Percentiles rank a stretch among this genome's conserved stretches.
Evolutionary conservation across 1,139 yeast genomes (phyloP).

Genomic region (Saccharomyces hybrid): DNA sequence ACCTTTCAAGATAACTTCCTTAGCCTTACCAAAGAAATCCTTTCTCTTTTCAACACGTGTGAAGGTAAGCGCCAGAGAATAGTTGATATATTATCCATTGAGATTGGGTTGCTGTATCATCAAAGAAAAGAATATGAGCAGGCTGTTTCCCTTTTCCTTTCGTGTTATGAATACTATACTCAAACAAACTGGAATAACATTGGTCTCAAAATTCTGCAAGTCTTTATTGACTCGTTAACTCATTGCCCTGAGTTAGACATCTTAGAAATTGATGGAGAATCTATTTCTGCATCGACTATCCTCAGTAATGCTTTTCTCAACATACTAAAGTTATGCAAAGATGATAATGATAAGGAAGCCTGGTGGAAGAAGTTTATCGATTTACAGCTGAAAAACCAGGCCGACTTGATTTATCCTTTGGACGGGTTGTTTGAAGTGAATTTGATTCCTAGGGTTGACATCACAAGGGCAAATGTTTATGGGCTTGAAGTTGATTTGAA

Average conservation of each 20-base stretch:
- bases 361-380: slow-evolving; percentile 27
- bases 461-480: slow-evolving; percentile 18
- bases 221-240: slow-evolving; percentile 63
- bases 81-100: slow-evolving; percentile 67
- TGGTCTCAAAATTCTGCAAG: slow-evolving; percentile 55
- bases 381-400: slow-evolving; percentile 11
- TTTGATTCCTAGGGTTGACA: slow-evolving; percentile 5
- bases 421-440: slow-evolving; percentile 19
- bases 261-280: slow-evolving; percentile 22
- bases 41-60: slow-evolving; percentile 16
- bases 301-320: slow-evolving; percentile 27
- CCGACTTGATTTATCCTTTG: slow-evolving; percentile 19
- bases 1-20: slow-evolving; percentile 29
- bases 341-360: slow-evolving; percentile 12
- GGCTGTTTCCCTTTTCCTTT: slow-evolving; percentile 56
- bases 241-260: slow-evolving; percentile 17
- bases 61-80: slow-evolving; percentile 41
- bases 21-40: slow-evolving; percentile 18
- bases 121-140: slow-evolving; percentile 49
- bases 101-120: slow-evolving; percentile 64
- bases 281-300: slow-evolving; percentile 21
- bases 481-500: slow-evolving; percentile 15
- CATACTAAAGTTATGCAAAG: slow-evolving; percentile 18
- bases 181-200: slow-evolving; percentile 67
- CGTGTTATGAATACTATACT: slow-evolving; percentile 60